Conservation (phyloP, 768 basidiomycete genomes). For the Coprinopsis sp. region DNA sequence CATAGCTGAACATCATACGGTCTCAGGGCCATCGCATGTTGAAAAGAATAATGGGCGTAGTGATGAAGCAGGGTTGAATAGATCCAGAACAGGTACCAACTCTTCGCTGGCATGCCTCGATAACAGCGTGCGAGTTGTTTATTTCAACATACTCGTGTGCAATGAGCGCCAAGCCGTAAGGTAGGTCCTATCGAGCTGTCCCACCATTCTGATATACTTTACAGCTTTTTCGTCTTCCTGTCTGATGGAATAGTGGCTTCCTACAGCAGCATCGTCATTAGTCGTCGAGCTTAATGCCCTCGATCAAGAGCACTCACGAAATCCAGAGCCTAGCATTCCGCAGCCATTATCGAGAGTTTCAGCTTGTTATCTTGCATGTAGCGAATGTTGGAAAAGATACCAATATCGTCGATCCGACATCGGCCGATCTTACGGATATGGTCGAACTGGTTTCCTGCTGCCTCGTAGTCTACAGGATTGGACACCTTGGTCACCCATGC, state of each 20-base stretch:
- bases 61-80: constrained; percentile 43
- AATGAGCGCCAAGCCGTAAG: constrained; percentile 97
- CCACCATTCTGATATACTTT: constrained; percentile 89
- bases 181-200: constrained; percentile 92
- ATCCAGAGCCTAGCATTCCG: constrained; percentile 84
- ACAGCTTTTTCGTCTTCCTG: constrained; percentile 95
- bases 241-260: constrained; percentile 95
- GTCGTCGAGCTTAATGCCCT: neutral
- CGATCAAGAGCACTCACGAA: constrained; percentile 56
- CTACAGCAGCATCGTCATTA: constrained; percentile 35
- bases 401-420: constrained; percentile 89
- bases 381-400: constrained; percentile 93
- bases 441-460: constrained; percentile 83
- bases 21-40: constrained; percentile 87
- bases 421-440: constrained; percentile 78
- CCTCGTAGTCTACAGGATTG: constrained; percentile 66
- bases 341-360: constrained; percentile 87
- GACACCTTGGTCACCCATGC: constrained; percentile 8
- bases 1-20: constrained; percentile 96
- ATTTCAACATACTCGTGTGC: constrained; percentile 98
- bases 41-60: constrained; percentile 95
- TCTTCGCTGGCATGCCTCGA: constrained; percentile 94
- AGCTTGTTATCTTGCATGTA: constrained; percentile 89
- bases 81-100: constrained; percentile 64
- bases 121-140: constrained; percentile 99